These are phyloP conservation scores for Fusarium coicis DNA, from an alignment of 2,329 filamentous ascomycete genomes.

Conservation along the genomic window DNA sequence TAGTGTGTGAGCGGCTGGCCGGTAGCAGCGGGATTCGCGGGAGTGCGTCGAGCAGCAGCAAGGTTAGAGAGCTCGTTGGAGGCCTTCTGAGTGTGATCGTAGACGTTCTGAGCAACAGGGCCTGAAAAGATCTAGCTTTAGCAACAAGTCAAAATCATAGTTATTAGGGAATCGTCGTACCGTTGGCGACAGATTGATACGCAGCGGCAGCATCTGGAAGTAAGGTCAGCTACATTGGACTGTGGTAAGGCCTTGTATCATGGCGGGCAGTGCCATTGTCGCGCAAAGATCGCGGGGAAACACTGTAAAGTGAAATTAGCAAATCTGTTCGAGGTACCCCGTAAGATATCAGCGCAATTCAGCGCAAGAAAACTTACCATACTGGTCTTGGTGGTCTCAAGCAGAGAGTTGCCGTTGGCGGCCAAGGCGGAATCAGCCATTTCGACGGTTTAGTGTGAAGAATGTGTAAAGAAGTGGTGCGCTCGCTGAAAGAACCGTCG, in stretches of 20 bases:
- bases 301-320: constrained; percentile 38
- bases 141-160: constrained; percentile 11
- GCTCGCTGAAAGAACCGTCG: constrained; percentile 21
- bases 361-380: constrained; percentile 55
- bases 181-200: constrained; percentile 60
- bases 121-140: constrained; percentile 52
- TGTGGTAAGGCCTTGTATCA: not conserved
- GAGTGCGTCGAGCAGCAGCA: constrained; percentile 66
- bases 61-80: constrained; percentile 67
- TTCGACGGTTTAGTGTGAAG: constrained; percentile 41
- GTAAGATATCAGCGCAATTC: constrained; percentile 18
- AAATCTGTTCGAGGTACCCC: constrained; percentile 28
- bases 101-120: constrained; percentile 68
- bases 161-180: constrained; percentile 48
- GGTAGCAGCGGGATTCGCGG: constrained; percentile 64
- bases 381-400: constrained; percentile 64
- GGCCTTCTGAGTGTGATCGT: constrained; percentile 66
- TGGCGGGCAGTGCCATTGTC: not conserved
- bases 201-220: constrained; percentile 60
- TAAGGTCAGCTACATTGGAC: constrained; percentile 46
- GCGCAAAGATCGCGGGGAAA: constrained; percentile 9
- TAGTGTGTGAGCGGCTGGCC: constrained; percentile 75
- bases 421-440: constrained; percentile 47
- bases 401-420: constrained; percentile 59
- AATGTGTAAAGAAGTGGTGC: constrained; percentile 16